Conservation (phyloP, 148 eudicot genomes). For the Vaccinium corymbosum region DNA sequence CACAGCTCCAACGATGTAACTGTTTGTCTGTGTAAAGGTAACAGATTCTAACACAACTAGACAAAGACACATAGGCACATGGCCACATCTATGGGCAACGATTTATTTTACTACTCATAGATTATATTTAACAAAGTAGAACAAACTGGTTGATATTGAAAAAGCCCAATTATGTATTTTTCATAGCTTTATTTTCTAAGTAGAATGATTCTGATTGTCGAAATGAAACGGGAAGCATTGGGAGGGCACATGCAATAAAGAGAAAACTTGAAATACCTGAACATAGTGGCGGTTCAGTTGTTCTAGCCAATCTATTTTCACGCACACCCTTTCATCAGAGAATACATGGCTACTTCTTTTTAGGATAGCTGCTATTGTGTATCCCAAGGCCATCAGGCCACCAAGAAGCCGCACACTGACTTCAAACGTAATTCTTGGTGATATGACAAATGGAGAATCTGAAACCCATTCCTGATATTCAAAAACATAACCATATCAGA, state of each 20-base stretch:
- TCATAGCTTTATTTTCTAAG: not conserved
- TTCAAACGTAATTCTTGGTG: conserved; percentile 96
- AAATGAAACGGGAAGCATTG: not conserved
- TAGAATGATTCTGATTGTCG: not conserved
- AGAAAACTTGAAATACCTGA: conserved; percentile 51
- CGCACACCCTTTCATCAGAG: conserved; percentile 71
- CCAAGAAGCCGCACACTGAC: conserved; percentile 97
- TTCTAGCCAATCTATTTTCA: conserved; percentile 88
- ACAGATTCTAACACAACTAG: not conserved
- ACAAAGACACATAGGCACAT: not conserved
- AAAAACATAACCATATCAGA: conserved; percentile 22
- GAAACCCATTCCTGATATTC: conserved; percentile 86
- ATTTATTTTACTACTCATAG: not conserved
- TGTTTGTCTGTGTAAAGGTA: not conserved
- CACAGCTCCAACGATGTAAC: not conserved
- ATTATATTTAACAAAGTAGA: not conserved
- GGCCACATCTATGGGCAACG: not conserved
- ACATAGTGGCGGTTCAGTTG: conserved; percentile 79
- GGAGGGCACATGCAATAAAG: conserved; percentile 8
- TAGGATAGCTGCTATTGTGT: conserved; percentile 87
- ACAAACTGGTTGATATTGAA: not conserved
- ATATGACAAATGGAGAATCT: conserved; percentile 90
- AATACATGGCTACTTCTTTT: conserved; percentile 88
- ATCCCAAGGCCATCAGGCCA: conserved; percentile 96
- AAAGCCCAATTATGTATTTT: not conserved